These are phyloP conservation scores for Tetrapisispora fleetii DNA, from an alignment of 805 yeast species.

Conservation along the genomic window DNA sequence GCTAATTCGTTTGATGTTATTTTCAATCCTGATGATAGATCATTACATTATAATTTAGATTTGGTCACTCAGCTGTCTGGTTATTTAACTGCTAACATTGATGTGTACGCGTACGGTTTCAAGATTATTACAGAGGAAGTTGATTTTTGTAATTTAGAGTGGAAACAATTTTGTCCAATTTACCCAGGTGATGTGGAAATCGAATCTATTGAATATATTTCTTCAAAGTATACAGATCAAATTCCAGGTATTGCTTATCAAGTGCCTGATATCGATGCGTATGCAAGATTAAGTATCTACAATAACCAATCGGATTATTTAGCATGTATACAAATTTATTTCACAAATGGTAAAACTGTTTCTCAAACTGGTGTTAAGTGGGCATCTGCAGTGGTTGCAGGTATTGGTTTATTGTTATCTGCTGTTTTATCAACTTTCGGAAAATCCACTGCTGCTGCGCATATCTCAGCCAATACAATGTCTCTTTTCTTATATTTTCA, in stretches of 20 bases:
- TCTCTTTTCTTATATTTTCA: conserved; percentile 84
- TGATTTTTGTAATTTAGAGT: conserved; percentile 52
- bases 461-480: conserved; percentile 81
- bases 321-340: conserved; percentile 69
- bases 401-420: conserved; percentile 72
- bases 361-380: conserved; percentile 77
- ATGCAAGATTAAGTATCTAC: conserved; percentile 48
- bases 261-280: conserved; percentile 83
- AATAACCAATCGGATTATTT: conserved; percentile 35
- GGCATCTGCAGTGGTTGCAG: conserved; percentile 90
- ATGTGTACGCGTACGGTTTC: conserved; percentile 87
- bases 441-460: conserved; percentile 83
- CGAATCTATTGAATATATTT: conserved; percentile 56
- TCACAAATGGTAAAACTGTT: conserved; percentile 72
- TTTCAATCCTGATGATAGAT: conserved; percentile 62
- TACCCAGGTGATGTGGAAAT: conserved; percentile 74
- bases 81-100: conserved; percentile 56
- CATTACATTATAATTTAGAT: conserved; percentile 61
- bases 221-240: conserved; percentile 38
- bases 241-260: conserved; percentile 81
- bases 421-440: conserved; percentile 78
- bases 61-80: conserved; percentile 61
- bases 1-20: conserved; percentile 68
- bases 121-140: conserved; percentile 47
- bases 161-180: conserved; percentile 89